A percentile compares a stretch with the other conserved stretches of the same genome.
Evolutionary conservation across 2,329 filamentous ascomycete species (phyloP).

Genomic region (Colletotrichum spaethianum): DNA sequence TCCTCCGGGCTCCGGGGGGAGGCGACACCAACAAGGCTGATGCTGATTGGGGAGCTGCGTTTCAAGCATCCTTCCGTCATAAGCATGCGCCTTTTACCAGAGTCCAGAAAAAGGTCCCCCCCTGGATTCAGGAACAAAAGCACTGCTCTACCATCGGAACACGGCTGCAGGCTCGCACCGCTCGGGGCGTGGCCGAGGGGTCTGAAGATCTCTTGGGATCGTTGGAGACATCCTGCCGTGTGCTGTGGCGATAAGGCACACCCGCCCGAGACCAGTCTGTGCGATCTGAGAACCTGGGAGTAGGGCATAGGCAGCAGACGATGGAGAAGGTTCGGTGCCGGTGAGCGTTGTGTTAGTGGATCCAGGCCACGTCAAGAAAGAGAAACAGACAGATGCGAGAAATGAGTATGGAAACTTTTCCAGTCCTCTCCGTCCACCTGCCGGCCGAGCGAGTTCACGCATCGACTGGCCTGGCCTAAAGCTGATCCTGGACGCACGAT

Average conservation of each 20-base stretch:
- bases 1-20: constrained; percentile 16
- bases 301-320: constrained; percentile 2
- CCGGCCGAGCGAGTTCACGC: constrained; percentile 3
- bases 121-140: constrained; percentile 12
- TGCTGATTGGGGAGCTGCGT: constrained; percentile 32
- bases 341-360: not conserved
- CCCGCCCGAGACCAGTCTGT: constrained; percentile 37
- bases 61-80: constrained; percentile 35
- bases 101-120: not conserved
- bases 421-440: not conserved
- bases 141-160: constrained; percentile 20
- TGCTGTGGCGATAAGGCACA: constrained; percentile 33
- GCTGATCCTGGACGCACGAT: constrained; percentile 3
- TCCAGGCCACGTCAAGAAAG: not conserved
- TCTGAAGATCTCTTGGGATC: constrained; percentile 32
- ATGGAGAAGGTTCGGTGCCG: not conserved
- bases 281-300: constrained; percentile 36
- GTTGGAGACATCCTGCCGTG: constrained; percentile 29
- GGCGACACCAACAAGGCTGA: constrained; percentile 26
- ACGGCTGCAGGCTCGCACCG: constrained; percentile 23
- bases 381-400: not conserved
- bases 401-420: not conserved
- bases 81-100: constrained; percentile 23
- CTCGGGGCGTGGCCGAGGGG: constrained; percentile 29
- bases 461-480: not conserved